Conservation (phyloP, 805 yeast genomes). For the Zygoascus bituminiphila region DNA sequence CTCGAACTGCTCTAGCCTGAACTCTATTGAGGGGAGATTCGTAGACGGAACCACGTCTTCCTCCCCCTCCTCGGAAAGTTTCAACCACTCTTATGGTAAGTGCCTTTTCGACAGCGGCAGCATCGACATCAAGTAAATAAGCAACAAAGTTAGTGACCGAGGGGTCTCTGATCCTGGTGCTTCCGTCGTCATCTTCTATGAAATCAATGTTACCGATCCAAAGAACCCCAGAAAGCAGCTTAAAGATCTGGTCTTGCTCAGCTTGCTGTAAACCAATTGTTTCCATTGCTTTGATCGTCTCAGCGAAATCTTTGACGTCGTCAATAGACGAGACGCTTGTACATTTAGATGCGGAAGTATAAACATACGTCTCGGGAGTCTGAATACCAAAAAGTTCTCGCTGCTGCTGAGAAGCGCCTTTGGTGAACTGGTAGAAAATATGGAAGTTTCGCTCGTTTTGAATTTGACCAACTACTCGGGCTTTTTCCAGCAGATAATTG, state of each 20-base stretch:
- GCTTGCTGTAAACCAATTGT: conserved; percentile 71
- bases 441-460: conserved; percentile 92
- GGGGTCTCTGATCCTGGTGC: conserved; percentile 70
- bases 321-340: conserved; percentile 80
- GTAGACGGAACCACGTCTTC: conserved; percentile 83
- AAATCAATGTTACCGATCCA: conserved; percentile 95
- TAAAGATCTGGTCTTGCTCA: conserved; percentile 87
- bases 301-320: conserved; percentile 70
- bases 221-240: conserved; percentile 71
- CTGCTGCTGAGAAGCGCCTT: conserved; percentile 77
- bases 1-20: conserved; percentile 88
- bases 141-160: conserved; percentile 95
- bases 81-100: conserved; percentile 78
- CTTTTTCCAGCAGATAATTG: conserved; percentile 87
- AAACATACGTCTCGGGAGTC: conserved; percentile 84
- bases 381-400: conserved; percentile 84
- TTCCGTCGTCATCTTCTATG: conserved; percentile 64
- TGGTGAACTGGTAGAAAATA: conserved; percentile 91
- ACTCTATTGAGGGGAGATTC: conserved; percentile 87
- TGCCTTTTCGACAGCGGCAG: conserved; percentile 55
- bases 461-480: conserved; percentile 94
- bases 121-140: conserved; percentile 74
- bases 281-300: conserved; percentile 78
- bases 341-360: conserved; percentile 82
- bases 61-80: conserved; percentile 85